These are phyloP conservation scores for Sclerotinia spermophila DNA, from an alignment of 2,329 filamentous ascomycete genomes.

Conservation along the genomic window DNA sequence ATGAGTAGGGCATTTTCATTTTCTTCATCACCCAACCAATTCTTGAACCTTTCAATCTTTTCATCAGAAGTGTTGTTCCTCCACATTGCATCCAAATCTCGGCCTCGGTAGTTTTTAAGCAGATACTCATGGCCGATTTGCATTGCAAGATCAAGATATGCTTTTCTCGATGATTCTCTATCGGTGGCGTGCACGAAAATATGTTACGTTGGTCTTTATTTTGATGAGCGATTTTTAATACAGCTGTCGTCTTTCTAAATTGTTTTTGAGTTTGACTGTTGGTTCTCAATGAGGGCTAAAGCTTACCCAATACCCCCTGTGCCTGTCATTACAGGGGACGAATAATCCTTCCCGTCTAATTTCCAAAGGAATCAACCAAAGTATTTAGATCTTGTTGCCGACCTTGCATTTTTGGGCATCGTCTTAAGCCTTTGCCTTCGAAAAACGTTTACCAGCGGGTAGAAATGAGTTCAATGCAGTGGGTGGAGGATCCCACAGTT, in stretches of 20 bases:
- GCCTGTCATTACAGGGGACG: not conserved
- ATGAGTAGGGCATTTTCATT: slow-evolving; percentile 5
- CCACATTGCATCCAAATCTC: not conserved
- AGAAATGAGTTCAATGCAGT: not conserved
- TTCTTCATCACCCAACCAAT: not conserved
- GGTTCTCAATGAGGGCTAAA: not conserved
- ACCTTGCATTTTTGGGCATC: not conserved
- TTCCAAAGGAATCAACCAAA: not conserved
- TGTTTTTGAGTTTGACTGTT: not conserved
- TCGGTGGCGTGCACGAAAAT: not conserved
- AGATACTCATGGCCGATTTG: not conserved
- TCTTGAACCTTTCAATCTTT: not conserved
- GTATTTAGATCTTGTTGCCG: not conserved
- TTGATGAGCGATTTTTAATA: not conserved
- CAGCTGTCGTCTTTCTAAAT: not conserved
- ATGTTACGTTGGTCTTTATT: not conserved
- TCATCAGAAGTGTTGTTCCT: not conserved
- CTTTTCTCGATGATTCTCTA: not conserved
- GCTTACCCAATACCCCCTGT: slow-evolving; percentile 12
- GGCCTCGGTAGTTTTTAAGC: not conserved
- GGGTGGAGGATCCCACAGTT: not conserved
- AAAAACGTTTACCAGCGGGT: not conserved
- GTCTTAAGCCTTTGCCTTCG: not conserved
- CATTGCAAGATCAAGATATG: not conserved
- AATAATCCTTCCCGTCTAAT: not conserved